Conservation (phyloP, 2,329 filamentous ascomycete genomes). For the Colletotrichum costaricense region DNA sequence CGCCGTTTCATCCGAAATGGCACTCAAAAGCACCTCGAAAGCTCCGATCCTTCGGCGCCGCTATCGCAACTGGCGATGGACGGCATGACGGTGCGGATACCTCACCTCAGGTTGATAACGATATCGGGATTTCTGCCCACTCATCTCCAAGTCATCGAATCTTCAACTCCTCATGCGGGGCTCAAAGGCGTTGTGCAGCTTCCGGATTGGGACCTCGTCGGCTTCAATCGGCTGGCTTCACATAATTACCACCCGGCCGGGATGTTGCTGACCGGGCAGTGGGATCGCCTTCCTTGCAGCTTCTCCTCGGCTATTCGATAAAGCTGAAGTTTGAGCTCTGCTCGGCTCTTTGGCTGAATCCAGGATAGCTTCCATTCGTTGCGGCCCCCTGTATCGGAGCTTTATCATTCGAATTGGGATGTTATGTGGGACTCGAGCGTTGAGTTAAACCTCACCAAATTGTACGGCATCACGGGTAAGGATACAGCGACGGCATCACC, state of each 20-base stretch:
- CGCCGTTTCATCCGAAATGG: neutral
- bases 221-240: neutral
- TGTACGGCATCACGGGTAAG: neutral
- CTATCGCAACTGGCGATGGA: slow-evolving; percentile 15
- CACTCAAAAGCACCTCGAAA: neutral
- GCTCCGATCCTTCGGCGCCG: slow-evolving; percentile 7
- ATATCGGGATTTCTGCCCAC: neutral
- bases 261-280: neutral
- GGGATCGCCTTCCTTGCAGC: slow-evolving; percentile 10
- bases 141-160: neutral
- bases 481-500: no score
- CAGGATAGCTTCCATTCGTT: neutral
- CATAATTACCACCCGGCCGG: neutral
- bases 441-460: neutral
- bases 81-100: neutral
- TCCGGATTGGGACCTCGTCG: slow-evolving; percentile 13
- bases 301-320: slow-evolving; percentile 22
- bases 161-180: neutral
- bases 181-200: slow-evolving; percentile 11
- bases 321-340: neutral
- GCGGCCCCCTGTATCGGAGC: neutral
- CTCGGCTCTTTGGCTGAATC: slow-evolving; percentile 28
- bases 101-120: neutral
- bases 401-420: neutral
- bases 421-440: no score